Evolutionary conservation across 176 grass and related monocot genomes (phyloP), one percentile per base, ranked within the genome.

Genomic region (Tillandsia leiboldiana): DNA sequence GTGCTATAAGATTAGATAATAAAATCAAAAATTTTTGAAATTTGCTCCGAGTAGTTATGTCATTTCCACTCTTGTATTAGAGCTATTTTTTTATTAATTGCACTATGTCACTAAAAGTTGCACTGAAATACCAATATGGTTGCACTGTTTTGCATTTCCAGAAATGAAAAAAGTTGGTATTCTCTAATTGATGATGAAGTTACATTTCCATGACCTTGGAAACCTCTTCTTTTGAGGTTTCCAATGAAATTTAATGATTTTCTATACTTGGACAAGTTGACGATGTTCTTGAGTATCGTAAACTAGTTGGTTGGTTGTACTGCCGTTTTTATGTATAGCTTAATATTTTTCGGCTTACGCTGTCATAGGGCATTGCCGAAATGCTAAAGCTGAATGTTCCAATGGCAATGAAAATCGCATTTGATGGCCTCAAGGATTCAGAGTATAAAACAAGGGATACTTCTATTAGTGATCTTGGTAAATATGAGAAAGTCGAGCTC

Each of bases 381-480:
- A 93, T 99, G 63, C 72, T 99, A 64, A 93, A 87, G 58, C 50
- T 99, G 77, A 99, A 99, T 79, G 74, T 81, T 71, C 88, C 94
- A 0, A 99, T 93, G 94, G 89, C 72, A 67, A 93, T 99, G 87
- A 92, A 93, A 84, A 86, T 92, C 64, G 89, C 86, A 65, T 84
- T 99, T 68, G 84, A 99, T 59, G 86, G 94, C 68, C 79, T 99
- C 65, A 82, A 85, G 65, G 87, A 82, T 79, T 99, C 90, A 24
- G 83, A 74, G 15, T 93, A 93, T 69, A 87, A 71, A 49, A 93
- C 84, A 10, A 81, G 89, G 69, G 76, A 99, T 48, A 85, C 68
- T 53, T 87, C 87, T 65, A 80, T 99, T 77, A 83, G 67, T 81
- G 72, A 93, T 26, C 20, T 90, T 26, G 89, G 86, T 50, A 93